Percentiles rank a stretch among this genome's conserved stretches.
These are phyloP conservation scores for Zymoseptoria crescenta DNA, from an alignment of 2,329 filamentous ascomycete genomes.

Conservation along the genomic window DNA sequence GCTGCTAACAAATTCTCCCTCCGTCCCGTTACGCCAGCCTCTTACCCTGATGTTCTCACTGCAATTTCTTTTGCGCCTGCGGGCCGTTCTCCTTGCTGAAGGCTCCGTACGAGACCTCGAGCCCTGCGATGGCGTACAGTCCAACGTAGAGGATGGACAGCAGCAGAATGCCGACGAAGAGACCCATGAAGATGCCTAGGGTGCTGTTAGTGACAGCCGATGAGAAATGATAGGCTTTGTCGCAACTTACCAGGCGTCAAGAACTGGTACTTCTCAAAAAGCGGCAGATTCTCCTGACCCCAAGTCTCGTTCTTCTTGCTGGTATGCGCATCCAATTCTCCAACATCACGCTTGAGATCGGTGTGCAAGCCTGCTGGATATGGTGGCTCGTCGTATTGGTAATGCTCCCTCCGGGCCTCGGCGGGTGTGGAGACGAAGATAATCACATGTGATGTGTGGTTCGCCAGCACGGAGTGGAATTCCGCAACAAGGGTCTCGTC, in stretches of 20 bases:
- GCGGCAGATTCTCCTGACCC: slow-evolving; percentile 37
- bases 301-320: slow-evolving; percentile 13
- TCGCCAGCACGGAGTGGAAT: slow-evolving; percentile 8
- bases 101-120: slow-evolving; percentile 86
- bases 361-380: slow-evolving; percentile 55
- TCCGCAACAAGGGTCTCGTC: slow-evolving; percentile 15
- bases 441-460: slow-evolving; percentile 12
- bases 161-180: slow-evolving; percentile 63
- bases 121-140: slow-evolving; percentile 64
- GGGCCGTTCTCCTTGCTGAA: slow-evolving; percentile 96
- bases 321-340: slow-evolving; percentile 27
- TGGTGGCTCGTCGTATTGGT: slow-evolving; percentile 56
- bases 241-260: slow-evolving; percentile 69
- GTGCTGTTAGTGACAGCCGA: neutral
- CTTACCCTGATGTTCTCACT: slow-evolving; percentile 30
- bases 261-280: slow-evolving; percentile 94
- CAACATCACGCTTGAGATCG: slow-evolving; percentile 63
- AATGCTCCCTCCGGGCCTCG: slow-evolving; percentile 34
- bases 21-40: neutral
- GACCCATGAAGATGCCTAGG: slow-evolving; percentile 78
- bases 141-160: slow-evolving; percentile 72
- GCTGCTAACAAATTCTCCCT: neutral
- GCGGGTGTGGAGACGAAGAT: slow-evolving; percentile 8
- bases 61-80: slow-evolving; percentile 75
- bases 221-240: neutral